These are phyloP conservation scores for Parietichytrium sp. DNA, from an alignment of 108 stramenopile genomes.

Conservation along the genomic window DNA sequence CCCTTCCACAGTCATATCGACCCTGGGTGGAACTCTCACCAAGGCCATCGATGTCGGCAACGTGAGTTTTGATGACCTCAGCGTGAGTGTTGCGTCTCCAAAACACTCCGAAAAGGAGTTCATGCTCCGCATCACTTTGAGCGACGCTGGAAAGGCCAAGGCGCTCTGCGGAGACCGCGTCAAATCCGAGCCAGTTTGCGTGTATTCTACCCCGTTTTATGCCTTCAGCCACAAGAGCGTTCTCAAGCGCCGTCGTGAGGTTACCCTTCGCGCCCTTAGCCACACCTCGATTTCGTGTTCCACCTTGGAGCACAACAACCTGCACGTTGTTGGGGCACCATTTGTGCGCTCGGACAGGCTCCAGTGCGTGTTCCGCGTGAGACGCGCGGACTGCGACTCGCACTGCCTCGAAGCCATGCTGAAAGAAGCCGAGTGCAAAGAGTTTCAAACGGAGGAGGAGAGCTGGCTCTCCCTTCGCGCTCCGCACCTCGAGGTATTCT, in stretches of 20 bases:
- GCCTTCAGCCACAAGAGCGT: conserved; percentile 37
- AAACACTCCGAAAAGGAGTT: conserved; percentile 38
- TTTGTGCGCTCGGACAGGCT: conserved; percentile 32
- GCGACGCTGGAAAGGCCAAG: neutral
- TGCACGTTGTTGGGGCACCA: conserved; percentile 24
- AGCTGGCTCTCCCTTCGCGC: conserved; percentile 10
- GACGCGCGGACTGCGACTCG: neutral
- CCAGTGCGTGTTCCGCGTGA: conserved; percentile 7
- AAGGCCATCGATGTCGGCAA: neutral
- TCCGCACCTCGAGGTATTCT: neutral
- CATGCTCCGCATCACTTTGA: neutral
- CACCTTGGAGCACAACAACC: neutral
- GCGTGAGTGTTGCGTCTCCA: conserved; percentile 27
- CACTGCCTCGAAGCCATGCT: neutral
- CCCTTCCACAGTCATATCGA: neutral
- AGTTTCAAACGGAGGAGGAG: neutral
- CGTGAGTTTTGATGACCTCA: conserved; percentile 28
- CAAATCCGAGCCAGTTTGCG: too few relatives aligned
- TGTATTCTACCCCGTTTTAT: conserved; percentile 4
- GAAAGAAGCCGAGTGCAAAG: neutral
- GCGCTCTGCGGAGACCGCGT: too few relatives aligned
- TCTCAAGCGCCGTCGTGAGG: conserved; percentile 37
- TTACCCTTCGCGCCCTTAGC: conserved; percentile 1
- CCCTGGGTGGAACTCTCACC: conserved; percentile 29
- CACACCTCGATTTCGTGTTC: neutral